These are phyloP conservation scores for Trichophyton verrucosum DNA, from an alignment of 2,329 filamentous ascomycete genomes.

Conservation along the genomic window DNA sequence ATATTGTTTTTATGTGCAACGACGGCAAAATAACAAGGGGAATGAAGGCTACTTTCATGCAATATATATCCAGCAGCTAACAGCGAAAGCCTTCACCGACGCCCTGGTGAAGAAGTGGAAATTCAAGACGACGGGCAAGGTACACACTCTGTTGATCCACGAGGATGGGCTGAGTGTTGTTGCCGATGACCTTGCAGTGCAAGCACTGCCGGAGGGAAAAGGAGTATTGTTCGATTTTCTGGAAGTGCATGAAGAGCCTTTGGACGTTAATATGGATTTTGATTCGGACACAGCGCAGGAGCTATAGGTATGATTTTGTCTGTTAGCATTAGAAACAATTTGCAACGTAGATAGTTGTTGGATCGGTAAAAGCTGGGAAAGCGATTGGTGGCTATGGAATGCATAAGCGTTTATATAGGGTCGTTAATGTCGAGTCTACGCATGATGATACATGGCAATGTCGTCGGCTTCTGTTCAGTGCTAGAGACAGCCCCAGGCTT, in stretches of 20 bases:
- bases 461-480: no score
- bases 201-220: conserved; percentile 74
- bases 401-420: no score
- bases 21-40: conserved; percentile 35
- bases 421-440: no score
- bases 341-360: no score
- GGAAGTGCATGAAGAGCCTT: not conserved
- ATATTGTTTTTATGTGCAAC: conserved; percentile 76
- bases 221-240: conserved; percentile 62
- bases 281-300: not conserved
- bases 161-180: conserved; percentile 67
- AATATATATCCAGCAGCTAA: conserved; percentile 70
- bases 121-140: conserved; percentile 59
- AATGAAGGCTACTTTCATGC: conserved; percentile 62
- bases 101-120: conserved; percentile 68
- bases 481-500: no score
- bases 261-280: not conserved
- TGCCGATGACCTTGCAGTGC: conserved; percentile 80
- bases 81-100: conserved; percentile 59
- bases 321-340: no score
- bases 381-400: no score
- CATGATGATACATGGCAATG: no score
- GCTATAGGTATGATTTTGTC: not conserved
- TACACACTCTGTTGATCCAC: conserved; percentile 59
- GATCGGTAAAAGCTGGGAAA: no score